phyloP scores from a whole-genome alignment of 305 asterid species.

The Ilex paraguariensis region DNA sequence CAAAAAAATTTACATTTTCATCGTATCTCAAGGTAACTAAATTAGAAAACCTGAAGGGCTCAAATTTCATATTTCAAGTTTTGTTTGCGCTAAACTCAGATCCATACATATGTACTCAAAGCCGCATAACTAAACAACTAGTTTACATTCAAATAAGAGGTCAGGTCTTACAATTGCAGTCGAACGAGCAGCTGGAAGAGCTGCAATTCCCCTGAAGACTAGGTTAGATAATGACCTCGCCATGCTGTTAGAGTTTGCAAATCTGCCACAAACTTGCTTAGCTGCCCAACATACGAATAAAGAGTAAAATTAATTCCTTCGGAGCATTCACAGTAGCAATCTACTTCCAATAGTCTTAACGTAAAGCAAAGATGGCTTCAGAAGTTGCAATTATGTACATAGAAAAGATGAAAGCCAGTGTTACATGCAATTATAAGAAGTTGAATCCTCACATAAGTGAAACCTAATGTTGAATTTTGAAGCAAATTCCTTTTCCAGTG shows the following conservation, averaged over 20 bases:
- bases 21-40: no score
- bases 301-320: neutral
- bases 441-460: no score
- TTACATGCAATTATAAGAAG: no score
- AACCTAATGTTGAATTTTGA: no score
- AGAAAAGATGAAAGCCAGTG: no score
- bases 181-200: constrained; percentile 43
- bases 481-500: no score
- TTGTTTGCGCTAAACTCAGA: constrained; percentile 4
- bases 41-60: no score
- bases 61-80: neutral
- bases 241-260: constrained; percentile 26
- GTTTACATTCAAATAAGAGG: neutral
- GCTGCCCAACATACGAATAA: constrained; percentile 9
- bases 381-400: neutral
- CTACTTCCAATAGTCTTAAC: no score
- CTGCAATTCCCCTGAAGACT: constrained; percentile 37
- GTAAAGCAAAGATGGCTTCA: neutral
- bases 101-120: constrained; percentile 1
- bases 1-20: no score
- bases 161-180: constrained; percentile 37
- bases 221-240: constrained; percentile 58
- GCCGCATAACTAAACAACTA: neutral
- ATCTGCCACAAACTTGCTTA: constrained; percentile 3
- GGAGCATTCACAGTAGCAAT: no score